Conservation (phyloP, 257 asterid genomes). For the Osmanthus fragrans region DNA sequence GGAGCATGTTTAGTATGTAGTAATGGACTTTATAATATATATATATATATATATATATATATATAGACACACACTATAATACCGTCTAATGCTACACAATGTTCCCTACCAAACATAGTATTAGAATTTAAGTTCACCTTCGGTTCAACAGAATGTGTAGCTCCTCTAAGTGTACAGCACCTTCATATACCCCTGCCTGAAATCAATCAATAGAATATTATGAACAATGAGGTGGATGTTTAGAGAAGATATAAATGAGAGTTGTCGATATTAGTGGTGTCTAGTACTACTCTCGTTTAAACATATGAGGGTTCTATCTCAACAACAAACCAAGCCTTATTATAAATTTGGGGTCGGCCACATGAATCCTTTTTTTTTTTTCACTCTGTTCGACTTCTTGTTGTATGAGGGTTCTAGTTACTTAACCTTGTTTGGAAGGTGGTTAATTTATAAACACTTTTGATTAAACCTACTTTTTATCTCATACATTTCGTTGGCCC, state of each 20-base stretch:
- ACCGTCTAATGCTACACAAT: background rate
- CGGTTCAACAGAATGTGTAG: constrained; percentile 65
- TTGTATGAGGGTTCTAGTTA: background rate
- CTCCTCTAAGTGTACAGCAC: constrained; percentile 79
- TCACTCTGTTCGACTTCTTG: no score
- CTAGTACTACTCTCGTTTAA: background rate
- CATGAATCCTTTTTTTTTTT: no score
- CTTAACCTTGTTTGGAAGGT: no score
- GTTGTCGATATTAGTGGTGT: background rate
- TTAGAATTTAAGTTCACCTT: constrained; percentile 42
- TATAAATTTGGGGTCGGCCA: no score
- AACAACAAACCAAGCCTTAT: background rate
- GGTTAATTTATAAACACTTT: no score
- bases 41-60: background rate
- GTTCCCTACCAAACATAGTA: background rate
- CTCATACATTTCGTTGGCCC: no score
- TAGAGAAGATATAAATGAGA: background rate
- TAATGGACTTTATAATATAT: background rate
- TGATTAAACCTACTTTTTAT: no score
- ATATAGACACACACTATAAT: background rate
- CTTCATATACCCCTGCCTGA: constrained; percentile 74
- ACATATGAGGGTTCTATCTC: background rate
- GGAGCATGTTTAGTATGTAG: background rate
- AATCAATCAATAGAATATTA: background rate
- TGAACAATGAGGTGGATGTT: background rate